Percentiles rank a stretch among this genome's conserved stretches.
Evolutionary conservation across 2,329 filamentous ascomycete genomes (phyloP).

Genomic region (Penicillium sp.): DNA sequence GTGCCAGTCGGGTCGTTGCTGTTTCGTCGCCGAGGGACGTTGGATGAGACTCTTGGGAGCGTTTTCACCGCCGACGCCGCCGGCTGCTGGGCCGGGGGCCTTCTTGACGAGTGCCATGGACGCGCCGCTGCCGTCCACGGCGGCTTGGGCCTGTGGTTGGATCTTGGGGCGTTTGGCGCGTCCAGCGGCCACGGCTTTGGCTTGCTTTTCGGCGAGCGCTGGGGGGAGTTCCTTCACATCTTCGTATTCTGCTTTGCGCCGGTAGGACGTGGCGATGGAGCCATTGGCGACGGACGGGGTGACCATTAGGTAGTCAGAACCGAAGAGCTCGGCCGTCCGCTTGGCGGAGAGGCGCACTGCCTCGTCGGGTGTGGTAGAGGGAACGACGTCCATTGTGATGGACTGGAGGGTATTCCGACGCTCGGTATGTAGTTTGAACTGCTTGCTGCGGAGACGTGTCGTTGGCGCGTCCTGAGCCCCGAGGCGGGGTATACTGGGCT

Average conservation of each 20-base stretch:
- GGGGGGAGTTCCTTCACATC: conserved; percentile 68
- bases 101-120: conserved; percentile 51
- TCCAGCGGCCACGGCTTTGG: conserved; percentile 53
- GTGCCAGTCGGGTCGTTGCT: conserved; percentile 85
- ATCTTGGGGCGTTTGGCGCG: conserved; percentile 55
- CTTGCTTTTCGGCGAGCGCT: conserved; percentile 69
- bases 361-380: conserved; percentile 27
- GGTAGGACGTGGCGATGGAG: conserved; percentile 39
- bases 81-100: conserved; percentile 31
- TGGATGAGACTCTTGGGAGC: conserved; percentile 56
- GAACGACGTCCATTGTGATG: conserved; percentile 28
- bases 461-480: too few species aligned
- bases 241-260: conserved; percentile 59
- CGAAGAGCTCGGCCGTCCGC: conserved; percentile 42
- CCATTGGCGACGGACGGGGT: conserved; percentile 38
- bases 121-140: conserved; percentile 42
- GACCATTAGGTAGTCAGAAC: conserved; percentile 40
- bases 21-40: conserved; percentile 53
- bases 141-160: conserved; percentile 42
- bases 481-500: too few species aligned
- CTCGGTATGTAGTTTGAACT: too few species aligned
- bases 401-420: too few species aligned
- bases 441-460: too few species aligned
- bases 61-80: too few species aligned
- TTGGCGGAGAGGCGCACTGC: conserved; percentile 39